Base-by-base conservation (phyloP, 495 filamentous ascomycete species). In the Platismatia glauca region DNA sequence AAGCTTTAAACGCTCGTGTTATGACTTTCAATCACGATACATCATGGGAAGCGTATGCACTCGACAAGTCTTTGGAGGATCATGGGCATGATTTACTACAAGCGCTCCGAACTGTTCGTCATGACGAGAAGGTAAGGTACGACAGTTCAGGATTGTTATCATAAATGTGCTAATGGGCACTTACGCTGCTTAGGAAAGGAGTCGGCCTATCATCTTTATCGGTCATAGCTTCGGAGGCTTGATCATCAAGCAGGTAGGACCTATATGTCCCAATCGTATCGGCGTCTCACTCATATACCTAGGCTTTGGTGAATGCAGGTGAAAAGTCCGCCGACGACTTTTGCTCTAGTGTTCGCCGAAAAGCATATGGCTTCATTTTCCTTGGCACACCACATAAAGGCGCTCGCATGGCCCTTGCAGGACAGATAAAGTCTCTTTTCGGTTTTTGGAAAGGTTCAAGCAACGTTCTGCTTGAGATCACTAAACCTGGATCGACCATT, bases 211-310 rank as follows among this genome's bases (percentile, higher is more conserved):
- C 57, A 61, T 73, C 12, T 71, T 72, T 58, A 67, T 72, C 55
- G 69, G 62, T 35, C 70, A 72, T 50, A 70, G 71, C 56, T 66
- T 72, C 62, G 69, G 71, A 33, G 64, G 71, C 0, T 66, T 73
- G 57, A 64, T 72, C 22, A 24, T 73, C 11, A 61, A 66, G 48
- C 67, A 73, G 56, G 69, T 72, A 56, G n/a, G 60, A 61, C 65
- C 65, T 44, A 64, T 57, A 34, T 46, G 62, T 20, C 64, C 44
- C 27, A 57, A 4, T 34, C n/a, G 5, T 33, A 9, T 22, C 15
- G 4, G 27, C 37, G 18, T 35, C 7, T 33, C 20, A 57, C 55
- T n/a, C 7, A 43, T n/a, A 43, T 43, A 7, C 0, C 41, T 43
- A 43, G 41, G 41, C 41, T n/a, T 43, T 43, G 18, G 41, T 43